Base-by-base conservation (phyloP, 169 alveolate genomes). In the Toxoplasma gondii region DNA sequence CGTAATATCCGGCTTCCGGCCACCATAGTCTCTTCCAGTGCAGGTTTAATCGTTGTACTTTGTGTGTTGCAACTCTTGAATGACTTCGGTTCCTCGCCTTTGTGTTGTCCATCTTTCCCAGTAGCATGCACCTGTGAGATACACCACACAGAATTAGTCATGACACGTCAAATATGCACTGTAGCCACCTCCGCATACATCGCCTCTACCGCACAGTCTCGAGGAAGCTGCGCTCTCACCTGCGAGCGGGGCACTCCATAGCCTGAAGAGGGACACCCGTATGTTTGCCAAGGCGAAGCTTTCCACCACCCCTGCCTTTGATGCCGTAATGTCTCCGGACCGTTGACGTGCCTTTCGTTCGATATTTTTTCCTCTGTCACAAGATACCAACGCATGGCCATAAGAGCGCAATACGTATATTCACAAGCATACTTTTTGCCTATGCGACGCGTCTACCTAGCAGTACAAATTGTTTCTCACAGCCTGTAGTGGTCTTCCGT, bases 101-200 rank as follows among this genome's bases (percentile, higher is more conserved):
- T 81, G 97, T 93, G 93, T 97, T 97, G 93, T 97, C 98, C 98
- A 97, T 97, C 88, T 97, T 97, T n/a, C 98, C 98, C 49, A 97
- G 94, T 67, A 97, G 91, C 97, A 96, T 94, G 90, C 98, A 97
- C 96, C 98, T 97, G 93, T 36, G 34, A 19, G 44, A 91, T 29
- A 80, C 36, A 95, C 53, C 49, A 44, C 17, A 34, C 80, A 34
- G n/a, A 39, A 10, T 38, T 38, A 41, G 39, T 36, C 44, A 2
- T 53, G 34, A 16, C 80, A 22, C 36, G 64, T 64, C 38, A 31
- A n/a, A 54, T n/a, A 2, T 4, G 44, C 36, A 58, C 53, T 22
- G n/a, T 0, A 31, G 58, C 90, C n/a, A 10, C 69, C 70, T 24
- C 69, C 69, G 39, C 67, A 27, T 31, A 64, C 9, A 12, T n/a